Conservation (phyloP, 2,329 filamentous ascomycete genomes). For the Trichoderma simmonsii region DNA sequence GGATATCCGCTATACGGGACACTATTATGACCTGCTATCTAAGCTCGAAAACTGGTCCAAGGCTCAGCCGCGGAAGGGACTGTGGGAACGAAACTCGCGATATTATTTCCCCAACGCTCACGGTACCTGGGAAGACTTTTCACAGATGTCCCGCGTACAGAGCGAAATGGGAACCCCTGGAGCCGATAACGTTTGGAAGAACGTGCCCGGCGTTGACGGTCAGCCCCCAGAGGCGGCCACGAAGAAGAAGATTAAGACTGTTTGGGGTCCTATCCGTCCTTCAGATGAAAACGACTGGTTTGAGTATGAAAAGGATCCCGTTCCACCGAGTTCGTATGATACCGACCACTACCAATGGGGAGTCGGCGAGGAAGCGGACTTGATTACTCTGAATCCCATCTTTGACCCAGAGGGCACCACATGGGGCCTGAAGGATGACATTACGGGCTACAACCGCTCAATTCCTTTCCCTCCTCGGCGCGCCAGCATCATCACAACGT, state of each 20-base stretch:
- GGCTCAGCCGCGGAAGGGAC: conserved; percentile 70
- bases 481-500: conserved; percentile 83
- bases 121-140: conserved; percentile 77
- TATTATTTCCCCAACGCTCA: conserved; percentile 77
- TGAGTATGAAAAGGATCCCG: conserved; percentile 67
- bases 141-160: conserved; percentile 68
- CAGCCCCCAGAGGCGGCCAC: conserved; percentile 35
- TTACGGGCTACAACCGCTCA: conserved; percentile 73
- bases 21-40: conserved; percentile 74
- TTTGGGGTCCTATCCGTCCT: conserved; percentile 83
- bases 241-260: conserved; percentile 53
- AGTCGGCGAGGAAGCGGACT: conserved; percentile 83
- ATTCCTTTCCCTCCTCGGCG: conserved; percentile 66
- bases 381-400: conserved; percentile 87
- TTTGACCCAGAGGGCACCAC: conserved; percentile 86
- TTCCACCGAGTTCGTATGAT: conserved; percentile 67
- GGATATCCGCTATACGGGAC: conserved; percentile 85
- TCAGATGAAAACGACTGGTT: conserved; percentile 67
- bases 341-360: conserved; percentile 84
- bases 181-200: conserved; percentile 65
- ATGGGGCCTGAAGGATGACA: conserved; percentile 78
- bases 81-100: conserved; percentile 76
- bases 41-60: conserved; percentile 68
- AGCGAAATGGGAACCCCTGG: conserved; percentile 65
- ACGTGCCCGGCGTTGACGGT: conserved; percentile 42